Percentiles rank a stretch among this genome's conserved stretches.
Conservation (phyloP, 805 yeast species). For the Lipomyces starkeyi region DNA sequence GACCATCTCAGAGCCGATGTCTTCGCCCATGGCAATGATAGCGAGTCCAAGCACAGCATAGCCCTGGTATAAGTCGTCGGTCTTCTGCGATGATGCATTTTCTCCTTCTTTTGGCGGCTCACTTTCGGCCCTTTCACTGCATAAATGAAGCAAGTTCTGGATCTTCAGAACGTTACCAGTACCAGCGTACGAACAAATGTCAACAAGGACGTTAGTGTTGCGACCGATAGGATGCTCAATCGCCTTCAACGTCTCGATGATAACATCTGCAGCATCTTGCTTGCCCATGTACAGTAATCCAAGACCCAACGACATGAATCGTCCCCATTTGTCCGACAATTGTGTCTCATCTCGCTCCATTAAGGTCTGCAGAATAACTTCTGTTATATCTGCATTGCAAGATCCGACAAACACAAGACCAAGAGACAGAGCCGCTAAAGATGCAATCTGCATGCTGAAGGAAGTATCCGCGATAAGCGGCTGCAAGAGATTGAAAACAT, state of each 20-base stretch:
- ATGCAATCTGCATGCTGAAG: constrained; percentile 75
- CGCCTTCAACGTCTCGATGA: constrained; percentile 89
- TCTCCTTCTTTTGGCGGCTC: constrained; percentile 50
- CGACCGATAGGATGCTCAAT: constrained; percentile 93
- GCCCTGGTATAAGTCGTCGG: constrained; percentile 71
- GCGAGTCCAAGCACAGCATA: constrained; percentile 96
- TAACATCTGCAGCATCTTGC: constrained; percentile 86
- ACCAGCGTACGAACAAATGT: constrained; percentile 94
- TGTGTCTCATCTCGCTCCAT: constrained; percentile 83
- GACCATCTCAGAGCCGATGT: constrained; percentile 96
- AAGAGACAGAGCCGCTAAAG: constrained; percentile 86
- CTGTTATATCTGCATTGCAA: constrained; percentile 90
- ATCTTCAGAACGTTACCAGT: constrained; percentile 96
- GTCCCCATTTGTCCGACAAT: constrained; percentile 82
- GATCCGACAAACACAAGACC: constrained; percentile 97
- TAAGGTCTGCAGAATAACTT: constrained; percentile 87
- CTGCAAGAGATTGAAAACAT: constrained; percentile 72
- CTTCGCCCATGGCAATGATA: constrained; percentile 95
- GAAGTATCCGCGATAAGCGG: constrained; percentile 84
- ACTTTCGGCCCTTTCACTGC: constrained; percentile 50
- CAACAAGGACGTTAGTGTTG: constrained; percentile 86
- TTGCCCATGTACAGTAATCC: constrained; percentile 93
- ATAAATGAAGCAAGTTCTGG: constrained; percentile 84
- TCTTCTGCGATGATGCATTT: constrained; percentile 47
- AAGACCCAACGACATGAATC: constrained; percentile 88